phyloP scores from a whole-genome alignment of 2,329 filamentous ascomycete species.

The Tolypocladium ophioglossoides region DNA sequence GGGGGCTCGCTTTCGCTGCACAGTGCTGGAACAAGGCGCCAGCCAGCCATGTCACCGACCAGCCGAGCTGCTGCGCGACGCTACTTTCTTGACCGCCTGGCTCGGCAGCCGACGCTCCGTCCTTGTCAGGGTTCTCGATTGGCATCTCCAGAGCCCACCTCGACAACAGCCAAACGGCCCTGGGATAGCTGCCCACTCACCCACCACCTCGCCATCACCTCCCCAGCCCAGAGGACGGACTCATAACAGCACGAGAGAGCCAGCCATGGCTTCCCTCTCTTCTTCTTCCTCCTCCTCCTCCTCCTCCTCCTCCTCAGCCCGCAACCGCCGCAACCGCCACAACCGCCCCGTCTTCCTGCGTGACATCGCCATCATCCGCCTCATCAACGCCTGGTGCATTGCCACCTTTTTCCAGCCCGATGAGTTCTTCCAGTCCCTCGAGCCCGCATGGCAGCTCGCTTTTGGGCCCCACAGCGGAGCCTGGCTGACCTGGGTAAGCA shows the following conservation, averaged over 20 bases:
- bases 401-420: constrained; percentile 96
- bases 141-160: not conserved
- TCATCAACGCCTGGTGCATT: constrained; percentile 68
- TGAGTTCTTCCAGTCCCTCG: constrained; percentile 92
- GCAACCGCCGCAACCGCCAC: constrained; percentile 2
- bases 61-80: not conserved
- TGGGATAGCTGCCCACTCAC: not conserved
- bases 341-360: constrained; percentile 17
- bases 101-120: too few relatives aligned
- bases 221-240: not conserved
- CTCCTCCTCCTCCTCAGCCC: constrained; percentile 8
- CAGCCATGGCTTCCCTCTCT: constrained; percentile 1
- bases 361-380: constrained; percentile 54
- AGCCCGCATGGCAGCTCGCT: constrained; percentile 84
- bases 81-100: not conserved
- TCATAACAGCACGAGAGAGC: too few relatives aligned
- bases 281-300: constrained; percentile 3
- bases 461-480: constrained; percentile 70
- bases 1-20: not conserved
- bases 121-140: not conserved
- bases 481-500: constrained; percentile 87
- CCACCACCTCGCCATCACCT: not conserved
- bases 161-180: not conserved
- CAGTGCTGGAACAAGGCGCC: not conserved
- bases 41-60: not conserved